Evolutionary conservation across 2,329 filamentous ascomycete species (phyloP).

Genomic region (Tolypocladium endophyticum): DNA sequence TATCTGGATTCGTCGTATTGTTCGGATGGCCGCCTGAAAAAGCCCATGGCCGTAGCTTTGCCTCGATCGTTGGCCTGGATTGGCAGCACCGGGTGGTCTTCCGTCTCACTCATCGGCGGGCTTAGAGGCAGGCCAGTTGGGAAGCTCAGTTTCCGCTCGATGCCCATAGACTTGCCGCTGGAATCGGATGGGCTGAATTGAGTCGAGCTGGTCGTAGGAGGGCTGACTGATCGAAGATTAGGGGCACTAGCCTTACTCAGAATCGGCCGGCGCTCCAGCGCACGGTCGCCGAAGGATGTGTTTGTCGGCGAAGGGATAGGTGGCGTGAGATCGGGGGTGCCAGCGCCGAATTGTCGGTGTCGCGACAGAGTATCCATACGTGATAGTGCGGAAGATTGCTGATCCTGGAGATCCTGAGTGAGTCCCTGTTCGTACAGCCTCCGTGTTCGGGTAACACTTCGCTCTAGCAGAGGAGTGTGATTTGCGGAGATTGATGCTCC

Average conservation of each 20-base stretch:
- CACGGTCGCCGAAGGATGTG: conserved; percentile 33
- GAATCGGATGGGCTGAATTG: conserved; percentile 26
- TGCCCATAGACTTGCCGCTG: conserved; percentile 23
- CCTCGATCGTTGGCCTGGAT: conserved; percentile 68
- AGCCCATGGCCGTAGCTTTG: conserved; percentile 62
- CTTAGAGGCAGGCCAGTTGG: conserved; percentile 29
- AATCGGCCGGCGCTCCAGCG: conserved; percentile 33
- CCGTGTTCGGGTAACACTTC: conserved; percentile 58
- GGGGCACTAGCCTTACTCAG: conserved; percentile 53
- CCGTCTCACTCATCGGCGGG: conserved; percentile 57
- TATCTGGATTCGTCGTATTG: conserved; percentile 81
- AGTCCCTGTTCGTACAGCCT: conserved; percentile 77
- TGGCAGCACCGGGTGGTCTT: conserved; percentile 53
- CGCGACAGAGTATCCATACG: conserved; percentile 69
- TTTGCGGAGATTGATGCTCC: conserved; percentile 23
- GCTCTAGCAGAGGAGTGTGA: conserved; percentile 41
- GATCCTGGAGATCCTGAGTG: conserved; percentile 68
- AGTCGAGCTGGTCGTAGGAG: conserved; percentile 28
- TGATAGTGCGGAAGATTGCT: conserved; percentile 66
- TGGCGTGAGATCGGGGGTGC: conserved; percentile 38
- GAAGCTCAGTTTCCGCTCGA: conserved; percentile 20
- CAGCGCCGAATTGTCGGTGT: conserved; percentile 39
- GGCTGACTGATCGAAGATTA: conserved; percentile 52
- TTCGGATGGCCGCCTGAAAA: conserved; percentile 58
- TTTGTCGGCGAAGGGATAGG: conserved; percentile 35